These are phyloP conservation scores for Fusarium nisikadoi DNA, from an alignment of 2,329 filamentous ascomycete species.

Conservation along the genomic window DNA sequence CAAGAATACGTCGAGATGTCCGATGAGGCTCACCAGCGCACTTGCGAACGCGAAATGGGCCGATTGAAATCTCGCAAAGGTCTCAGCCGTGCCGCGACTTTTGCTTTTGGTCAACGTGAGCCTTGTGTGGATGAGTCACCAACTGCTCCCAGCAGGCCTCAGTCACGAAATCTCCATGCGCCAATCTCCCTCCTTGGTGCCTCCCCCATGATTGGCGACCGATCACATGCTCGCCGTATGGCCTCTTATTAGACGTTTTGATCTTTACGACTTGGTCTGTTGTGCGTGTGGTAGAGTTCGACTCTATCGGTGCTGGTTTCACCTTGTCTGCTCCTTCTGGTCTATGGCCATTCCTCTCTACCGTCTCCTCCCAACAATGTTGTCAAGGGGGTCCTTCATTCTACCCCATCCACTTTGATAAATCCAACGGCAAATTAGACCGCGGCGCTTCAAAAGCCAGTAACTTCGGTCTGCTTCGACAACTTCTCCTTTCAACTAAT, in stretches of 20 bases:
- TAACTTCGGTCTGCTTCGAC: constrained; percentile 23
- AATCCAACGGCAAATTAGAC: constrained; percentile 19
- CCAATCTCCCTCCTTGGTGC: constrained; percentile 58
- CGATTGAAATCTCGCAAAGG: constrained; percentile 91
- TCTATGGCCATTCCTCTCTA: constrained; percentile 34
- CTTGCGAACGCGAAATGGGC: constrained; percentile 94
- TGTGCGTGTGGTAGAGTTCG: constrained; percentile 41
- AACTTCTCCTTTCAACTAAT: constrained; percentile 25
- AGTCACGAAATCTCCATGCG: constrained; percentile 50
- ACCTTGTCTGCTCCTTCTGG: constrained; percentile 36
- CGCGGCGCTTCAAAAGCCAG: constrained; percentile 28
- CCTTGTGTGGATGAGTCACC: constrained; percentile 68
- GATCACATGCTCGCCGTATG: constrained; percentile 68
- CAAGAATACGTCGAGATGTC: constrained; percentile 98
- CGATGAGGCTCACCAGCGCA: constrained; percentile 88
- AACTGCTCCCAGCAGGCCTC: constrained; percentile 61
- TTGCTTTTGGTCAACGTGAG: constrained; percentile 86
- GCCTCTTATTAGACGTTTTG: constrained; percentile 66
- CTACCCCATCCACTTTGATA: constrained; percentile 8
- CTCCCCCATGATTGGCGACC: constrained; percentile 59
- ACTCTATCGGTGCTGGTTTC: constrained; percentile 44
- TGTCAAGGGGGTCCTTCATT: constrained; percentile 26
- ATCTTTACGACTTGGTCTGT: constrained; percentile 41
- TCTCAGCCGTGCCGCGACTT: constrained; percentile 88
- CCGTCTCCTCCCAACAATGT: constrained; percentile 22